Evolutionary conservation across 73 alveolate genomes (phyloP).

Genomic region (Paramecium bursaria): DNA sequence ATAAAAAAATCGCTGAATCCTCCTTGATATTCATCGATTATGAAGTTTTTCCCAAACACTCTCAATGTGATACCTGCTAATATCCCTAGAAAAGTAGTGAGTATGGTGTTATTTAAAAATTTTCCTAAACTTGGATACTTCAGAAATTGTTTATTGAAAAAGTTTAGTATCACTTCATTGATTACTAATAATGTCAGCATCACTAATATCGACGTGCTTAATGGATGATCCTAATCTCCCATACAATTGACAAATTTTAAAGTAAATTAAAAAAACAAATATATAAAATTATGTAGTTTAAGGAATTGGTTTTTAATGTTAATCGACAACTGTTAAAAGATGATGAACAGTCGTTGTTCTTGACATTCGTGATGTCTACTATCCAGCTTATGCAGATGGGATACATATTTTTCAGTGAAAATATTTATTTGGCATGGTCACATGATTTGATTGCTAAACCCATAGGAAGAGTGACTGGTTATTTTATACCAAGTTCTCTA

Average conservation of each 20-base stretch:
- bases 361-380: neutral
- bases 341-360: constrained; percentile 23
- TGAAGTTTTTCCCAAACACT: neutral
- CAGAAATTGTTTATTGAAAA: no score
- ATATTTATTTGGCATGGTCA: constrained; percentile 40
- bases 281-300: no score
- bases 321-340: constrained; percentile 31
- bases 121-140: no score
- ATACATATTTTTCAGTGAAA: constrained; percentile 26
- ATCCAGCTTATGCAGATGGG: constrained; percentile 12
- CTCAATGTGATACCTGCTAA: constrained; percentile 6
- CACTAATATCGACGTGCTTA: constrained; percentile 10
- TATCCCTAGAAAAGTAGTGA: constrained; percentile 24
- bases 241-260: no score
- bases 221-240: no score
- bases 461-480: constrained; percentile 12
- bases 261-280: no score
- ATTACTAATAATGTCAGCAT: constrained; percentile 52
- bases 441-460: constrained; percentile 13
- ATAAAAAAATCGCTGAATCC: constrained; percentile 75
- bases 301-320: no score
- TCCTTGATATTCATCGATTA: constrained; percentile 18
- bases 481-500: constrained; percentile 12
- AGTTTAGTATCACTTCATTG: no score
- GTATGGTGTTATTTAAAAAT: constrained; percentile 21